Evolutionary conservation across 208 protist species (phyloP).

Genomic region (Acanthamoeba rhysodes): DNA sequence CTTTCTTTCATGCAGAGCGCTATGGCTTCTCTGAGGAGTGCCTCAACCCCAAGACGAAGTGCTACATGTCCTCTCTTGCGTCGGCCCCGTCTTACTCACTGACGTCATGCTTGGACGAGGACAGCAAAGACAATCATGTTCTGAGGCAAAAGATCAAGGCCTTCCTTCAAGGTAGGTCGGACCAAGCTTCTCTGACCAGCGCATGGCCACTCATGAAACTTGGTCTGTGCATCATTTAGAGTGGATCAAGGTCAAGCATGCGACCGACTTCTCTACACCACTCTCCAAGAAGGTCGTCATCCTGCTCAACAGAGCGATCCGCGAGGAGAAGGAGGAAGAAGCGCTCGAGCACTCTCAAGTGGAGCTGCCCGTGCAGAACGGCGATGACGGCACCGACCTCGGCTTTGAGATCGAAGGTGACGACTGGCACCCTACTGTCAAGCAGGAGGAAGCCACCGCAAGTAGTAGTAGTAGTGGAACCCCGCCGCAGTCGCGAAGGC

Average conservation of each 20-base stretch:
- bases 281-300: slow-evolving; percentile 59
- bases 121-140: background rate
- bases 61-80: background rate
- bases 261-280: slow-evolving; percentile 2
- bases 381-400: background rate
- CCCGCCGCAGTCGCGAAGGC: background rate
- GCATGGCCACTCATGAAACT: too few relatives aligned
- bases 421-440: background rate
- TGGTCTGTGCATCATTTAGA: too few relatives aligned
- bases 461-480: background rate
- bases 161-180: slow-evolving; percentile 58
- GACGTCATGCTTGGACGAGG: background rate
- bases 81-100: background rate
- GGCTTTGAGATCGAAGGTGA: slow-evolving; percentile 5
- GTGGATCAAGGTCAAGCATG: slow-evolving; percentile 55
- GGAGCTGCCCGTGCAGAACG: background rate
- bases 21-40: slow-evolving; percentile 33
- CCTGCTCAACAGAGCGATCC: background rate
- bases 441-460: background rate
- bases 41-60: slow-evolving; percentile 4
- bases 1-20: too few relatives aligned
- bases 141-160: slow-evolving; percentile 15
- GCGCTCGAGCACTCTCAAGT: too few relatives aligned
- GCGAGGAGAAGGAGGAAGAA: slow-evolving; percentile 48
- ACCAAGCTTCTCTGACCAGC: too few relatives aligned